Conservation (phyloP, 805 yeast genomes). For the Torulaspora delbrueckii region DNA sequence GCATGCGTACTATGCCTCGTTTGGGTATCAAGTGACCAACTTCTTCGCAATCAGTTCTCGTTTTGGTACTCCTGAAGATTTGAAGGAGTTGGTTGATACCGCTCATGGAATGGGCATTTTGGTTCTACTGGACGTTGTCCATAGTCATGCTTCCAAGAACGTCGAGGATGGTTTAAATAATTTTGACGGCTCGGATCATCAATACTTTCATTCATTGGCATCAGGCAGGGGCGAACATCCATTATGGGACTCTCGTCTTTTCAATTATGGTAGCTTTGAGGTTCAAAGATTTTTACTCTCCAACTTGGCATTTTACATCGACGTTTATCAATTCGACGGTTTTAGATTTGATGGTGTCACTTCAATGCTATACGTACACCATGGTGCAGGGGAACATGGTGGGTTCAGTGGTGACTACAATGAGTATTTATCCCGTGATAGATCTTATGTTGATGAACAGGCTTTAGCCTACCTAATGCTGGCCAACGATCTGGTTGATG, state of each 20-base stretch:
- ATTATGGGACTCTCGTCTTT: slow-evolving; percentile 93
- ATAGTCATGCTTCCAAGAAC: slow-evolving; percentile 92
- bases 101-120: slow-evolving; percentile 86
- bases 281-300: slow-evolving; percentile 81
- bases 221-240: slow-evolving; percentile 88
- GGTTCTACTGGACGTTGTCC: slow-evolving; percentile 88
- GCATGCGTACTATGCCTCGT: slow-evolving; percentile 96
- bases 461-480: slow-evolving; percentile 83
- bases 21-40: slow-evolving; percentile 94
- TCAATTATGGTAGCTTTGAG: slow-evolving; percentile 88
- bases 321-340: slow-evolving; percentile 85
- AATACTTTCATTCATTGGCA: slow-evolving; percentile 71
- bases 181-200: slow-evolving; percentile 94
- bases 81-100: slow-evolving; percentile 82
- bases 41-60: slow-evolving; percentile 89
- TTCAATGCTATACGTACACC: slow-evolving; percentile 85
- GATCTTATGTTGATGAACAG: slow-evolving; percentile 75
- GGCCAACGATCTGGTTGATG: slow-evolving; percentile 73
- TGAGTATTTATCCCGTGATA: slow-evolving; percentile 71
- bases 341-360: slow-evolving; percentile 97
- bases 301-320: slow-evolving; percentile 77
- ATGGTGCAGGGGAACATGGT: slow-evolving; percentile 78
- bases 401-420: slow-evolving; percentile 90
- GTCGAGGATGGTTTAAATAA: slow-evolving; percentile 88
- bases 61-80: slow-evolving; percentile 92